These are phyloP conservation scores for Coprinellus aureogranulatus DNA, from an alignment of 768 basidiomycete species.

Conservation along the genomic window DNA sequence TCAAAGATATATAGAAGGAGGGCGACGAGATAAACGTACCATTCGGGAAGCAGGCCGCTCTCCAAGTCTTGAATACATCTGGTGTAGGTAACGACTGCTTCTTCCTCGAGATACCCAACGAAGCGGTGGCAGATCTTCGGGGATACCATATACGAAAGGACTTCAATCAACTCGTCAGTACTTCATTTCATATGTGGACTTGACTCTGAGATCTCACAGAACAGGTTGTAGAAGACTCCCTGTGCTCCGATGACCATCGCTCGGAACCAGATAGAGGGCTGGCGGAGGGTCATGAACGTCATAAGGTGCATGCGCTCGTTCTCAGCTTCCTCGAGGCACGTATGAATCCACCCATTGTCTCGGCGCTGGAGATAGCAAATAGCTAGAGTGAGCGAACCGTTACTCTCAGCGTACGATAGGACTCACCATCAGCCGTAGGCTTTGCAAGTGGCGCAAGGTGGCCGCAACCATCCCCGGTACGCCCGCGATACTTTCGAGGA, in stretches of 20 bases:
- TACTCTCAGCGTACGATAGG: too few relatives aligned
- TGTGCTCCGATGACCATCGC: slow-evolving; percentile 84
- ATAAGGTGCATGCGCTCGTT: slow-evolving; percentile 97
- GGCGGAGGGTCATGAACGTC: slow-evolving; percentile 92
- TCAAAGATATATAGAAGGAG: neutral
- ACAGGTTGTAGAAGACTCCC: slow-evolving; percentile 86
- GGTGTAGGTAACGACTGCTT: slow-evolving; percentile 91
- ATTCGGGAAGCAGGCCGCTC: slow-evolving; percentile 75
- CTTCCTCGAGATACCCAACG: slow-evolving; percentile 91
- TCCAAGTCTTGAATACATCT: slow-evolving; percentile 83
- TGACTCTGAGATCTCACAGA: too few relatives aligned
- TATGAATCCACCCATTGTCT: slow-evolving; percentile 78
- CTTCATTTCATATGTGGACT: slow-evolving; percentile 12
- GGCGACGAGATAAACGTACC: slow-evolving; percentile 39
- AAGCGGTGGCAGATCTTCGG: slow-evolving; percentile 83
- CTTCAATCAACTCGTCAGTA: slow-evolving; percentile 31
- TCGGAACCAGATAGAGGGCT: slow-evolving; percentile 80
- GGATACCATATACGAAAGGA: slow-evolving; percentile 75
- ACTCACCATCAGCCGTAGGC: slow-evolving; percentile 82
- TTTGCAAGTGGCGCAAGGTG: slow-evolving; percentile 81
- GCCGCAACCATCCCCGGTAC: slow-evolving; percentile 97
- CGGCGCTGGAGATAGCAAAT: slow-evolving; percentile 40
- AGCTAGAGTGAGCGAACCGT: too few relatives aligned
- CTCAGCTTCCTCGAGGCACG: slow-evolving; percentile 89
- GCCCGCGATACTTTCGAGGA: slow-evolving; percentile 87